Conservation (phyloP, 75 land plant species). For the Pinus tabuliformis region DNA sequence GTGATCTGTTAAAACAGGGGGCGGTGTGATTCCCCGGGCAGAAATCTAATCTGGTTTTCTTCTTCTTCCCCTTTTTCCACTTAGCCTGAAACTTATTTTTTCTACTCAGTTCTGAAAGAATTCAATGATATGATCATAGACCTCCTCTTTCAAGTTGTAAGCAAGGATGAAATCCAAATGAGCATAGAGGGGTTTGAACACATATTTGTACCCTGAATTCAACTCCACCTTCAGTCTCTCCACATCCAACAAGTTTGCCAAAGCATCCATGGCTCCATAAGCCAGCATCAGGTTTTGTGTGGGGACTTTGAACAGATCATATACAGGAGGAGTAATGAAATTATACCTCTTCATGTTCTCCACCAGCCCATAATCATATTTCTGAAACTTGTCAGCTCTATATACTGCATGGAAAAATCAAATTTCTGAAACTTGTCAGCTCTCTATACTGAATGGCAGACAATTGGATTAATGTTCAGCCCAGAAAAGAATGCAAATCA, state of each 20-base stretch:
- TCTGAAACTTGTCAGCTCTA: slow-evolving; percentile 28
- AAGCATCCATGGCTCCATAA: slow-evolving; percentile 27
- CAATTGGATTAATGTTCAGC: no score
- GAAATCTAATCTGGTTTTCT: no score
- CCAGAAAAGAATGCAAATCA: background rate
- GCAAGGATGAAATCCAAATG: slow-evolving; percentile 37
- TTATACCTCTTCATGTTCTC: slow-evolving; percentile 17
- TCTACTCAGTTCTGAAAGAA: no score
- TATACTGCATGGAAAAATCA: slow-evolving; percentile 15
- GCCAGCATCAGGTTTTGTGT: slow-evolving; percentile 26
- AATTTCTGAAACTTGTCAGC: no score
- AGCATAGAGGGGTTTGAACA: slow-evolving; percentile 31
- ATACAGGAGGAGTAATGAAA: slow-evolving; percentile 18
- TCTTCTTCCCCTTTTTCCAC: no score
- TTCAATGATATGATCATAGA: slow-evolving; percentile 16
- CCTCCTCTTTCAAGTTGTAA: slow-evolving; percentile 15
- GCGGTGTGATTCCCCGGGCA: no score
- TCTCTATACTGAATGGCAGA: background rate
- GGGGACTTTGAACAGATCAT: slow-evolving; percentile 27
- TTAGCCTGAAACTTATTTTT: no score
- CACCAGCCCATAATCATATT: slow-evolving; percentile 33
- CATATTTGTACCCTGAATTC: slow-evolving; percentile 11
- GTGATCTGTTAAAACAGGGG: no score
- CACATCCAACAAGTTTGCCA: slow-evolving; percentile 29
- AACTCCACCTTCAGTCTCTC: slow-evolving; percentile 9